phyloP scores from a whole-genome alignment of 2,329 filamentous ascomycete genomes.

The Ascocoryne sarcoides region DNA sequence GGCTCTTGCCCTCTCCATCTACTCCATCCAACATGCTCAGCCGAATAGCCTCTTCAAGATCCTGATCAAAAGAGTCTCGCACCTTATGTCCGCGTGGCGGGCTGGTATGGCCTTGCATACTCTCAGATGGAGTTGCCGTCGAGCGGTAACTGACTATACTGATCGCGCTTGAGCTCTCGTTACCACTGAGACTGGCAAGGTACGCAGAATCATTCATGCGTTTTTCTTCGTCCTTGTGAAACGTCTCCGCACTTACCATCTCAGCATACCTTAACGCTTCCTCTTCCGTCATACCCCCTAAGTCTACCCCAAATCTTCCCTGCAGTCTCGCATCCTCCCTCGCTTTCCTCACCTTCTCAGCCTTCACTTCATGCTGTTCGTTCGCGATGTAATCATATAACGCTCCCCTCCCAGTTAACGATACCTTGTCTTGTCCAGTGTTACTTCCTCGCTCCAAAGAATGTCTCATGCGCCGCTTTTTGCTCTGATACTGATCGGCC shows the following conservation, averaged over 20 bases:
- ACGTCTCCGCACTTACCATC: slow-evolving; percentile 58
- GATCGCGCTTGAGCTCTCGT: slow-evolving; percentile 27
- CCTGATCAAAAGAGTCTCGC: slow-evolving; percentile 45
- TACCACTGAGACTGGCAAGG: slow-evolving; percentile 39
- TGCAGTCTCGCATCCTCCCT: slow-evolving; percentile 64
- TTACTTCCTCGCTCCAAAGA: slow-evolving; percentile 51
- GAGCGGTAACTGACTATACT: slow-evolving; percentile 32
- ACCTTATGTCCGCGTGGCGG: slow-evolving; percentile 23
- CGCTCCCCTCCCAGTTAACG: slow-evolving; percentile 56
- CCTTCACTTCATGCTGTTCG: slow-evolving; percentile 73
- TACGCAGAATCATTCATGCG: slow-evolving; percentile 44
- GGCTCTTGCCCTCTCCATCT: slow-evolving; percentile 38
- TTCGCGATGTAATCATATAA: slow-evolving; percentile 76
- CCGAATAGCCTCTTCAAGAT: slow-evolving; percentile 55
- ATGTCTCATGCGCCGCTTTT: slow-evolving; percentile 70
- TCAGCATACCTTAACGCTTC: slow-evolving; percentile 57
- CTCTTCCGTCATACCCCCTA: slow-evolving; percentile 58
- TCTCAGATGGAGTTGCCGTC: slow-evolving; percentile 48
- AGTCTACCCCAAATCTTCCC: slow-evolving; percentile 74
- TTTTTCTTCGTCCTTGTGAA: slow-evolving; percentile 46
- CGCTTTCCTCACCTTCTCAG: slow-evolving; percentile 57
- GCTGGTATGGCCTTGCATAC: slow-evolving; percentile 33
- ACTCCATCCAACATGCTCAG: slow-evolving; percentile 50
- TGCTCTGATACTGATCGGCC: slow-evolving; percentile 63
- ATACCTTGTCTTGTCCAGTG: slow-evolving; percentile 45